These are phyloP conservation scores for Phaseolus coccineus DNA, from an alignment of 331 rosid species.

Conservation along the genomic window DNA sequence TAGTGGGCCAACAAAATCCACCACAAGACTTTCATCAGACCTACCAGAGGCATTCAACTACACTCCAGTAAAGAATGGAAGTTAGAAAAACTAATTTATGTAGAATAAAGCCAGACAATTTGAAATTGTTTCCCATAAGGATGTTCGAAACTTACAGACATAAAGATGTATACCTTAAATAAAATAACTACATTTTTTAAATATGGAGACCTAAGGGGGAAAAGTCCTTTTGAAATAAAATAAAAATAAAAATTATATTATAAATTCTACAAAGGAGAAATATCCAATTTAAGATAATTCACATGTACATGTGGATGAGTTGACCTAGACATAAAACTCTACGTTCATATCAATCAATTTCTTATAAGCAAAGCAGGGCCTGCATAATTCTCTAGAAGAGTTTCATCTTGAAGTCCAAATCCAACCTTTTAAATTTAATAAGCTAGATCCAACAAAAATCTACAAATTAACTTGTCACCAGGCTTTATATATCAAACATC, in stretches of 20 bases:
- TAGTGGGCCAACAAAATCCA: conserved; percentile 78
- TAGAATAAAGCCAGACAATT: conserved; percentile 23
- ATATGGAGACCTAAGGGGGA: neutral
- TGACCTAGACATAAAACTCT: conserved; percentile 10
- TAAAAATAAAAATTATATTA: conserved; percentile 5
- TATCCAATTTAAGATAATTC: neutral
- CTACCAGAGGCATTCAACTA: conserved; percentile 94
- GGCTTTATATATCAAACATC: neutral
- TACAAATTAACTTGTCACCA: too few species aligned
- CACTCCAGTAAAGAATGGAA: conserved; percentile 45
- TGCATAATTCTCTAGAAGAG: neutral
- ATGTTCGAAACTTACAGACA: neutral
- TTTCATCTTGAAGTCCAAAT: conserved; percentile 17
- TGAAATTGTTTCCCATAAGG: conserved; percentile 27
- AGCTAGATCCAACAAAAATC: neutral
- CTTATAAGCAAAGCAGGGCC: conserved; percentile 1
- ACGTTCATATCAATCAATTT: conserved; percentile 18
- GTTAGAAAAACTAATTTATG: conserved; percentile 34
- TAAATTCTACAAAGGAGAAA: conserved; percentile 1
- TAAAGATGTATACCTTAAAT: neutral
- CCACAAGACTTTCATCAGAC: conserved; percentile 86
- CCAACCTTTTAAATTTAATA: neutral
- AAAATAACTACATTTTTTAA: conserved; percentile 20
- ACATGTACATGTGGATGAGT: conserved; percentile 13
- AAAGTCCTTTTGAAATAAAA: neutral